Base-by-base conservation (phyloP, 148 eudicot species). In the Bassia scoparia region DNA sequence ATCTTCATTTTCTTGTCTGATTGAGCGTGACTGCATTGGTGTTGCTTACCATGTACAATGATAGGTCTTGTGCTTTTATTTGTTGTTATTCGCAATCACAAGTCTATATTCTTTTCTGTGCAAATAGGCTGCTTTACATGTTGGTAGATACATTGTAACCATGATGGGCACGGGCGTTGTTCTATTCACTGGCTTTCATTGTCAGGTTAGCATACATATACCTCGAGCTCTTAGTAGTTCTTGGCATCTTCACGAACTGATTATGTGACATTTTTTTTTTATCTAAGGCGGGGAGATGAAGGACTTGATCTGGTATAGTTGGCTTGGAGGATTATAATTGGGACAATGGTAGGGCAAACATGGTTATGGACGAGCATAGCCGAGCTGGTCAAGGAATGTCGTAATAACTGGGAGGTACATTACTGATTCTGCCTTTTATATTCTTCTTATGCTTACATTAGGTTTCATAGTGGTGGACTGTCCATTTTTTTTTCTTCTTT, bases 271-370 rank as follows among this genome's bases (percentile, higher is more conserved):
- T 73, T 69, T 76, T 69, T 76, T 60, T 30, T 21, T 75, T 38
- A 73, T 80, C 78, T 62, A 74, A 95, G 99, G 97, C 66, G 78
- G 84, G 46, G 94, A 92, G 82, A 82, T 95, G 99, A 81, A 89
- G 85, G 88, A 78, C 78, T 83, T 95, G 87, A 83, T 95, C 74
- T 95, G 99, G 99, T 95, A 95, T 81, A 95, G 99, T 80, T 95
- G 99, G 99, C 94, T 95, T 69, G 99, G 99, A 74, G 99, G 74
- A 74, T 95, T 60, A 89, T 92, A 43, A 95, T 95, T 58, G 99
- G 99, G 29, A 90, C 99, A n/a, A 92, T 95, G 99, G 89, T 95
- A 20, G 99, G 99, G 81, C 97, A 53, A 95, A 95, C 77, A 87
- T 92, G 96, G 99, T 95, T 37, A 74, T 95, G 54, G 99, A 95